phyloP scores from a whole-genome alignment of 805 yeast species.

The Metschnikowia bowlesiae region DNA sequence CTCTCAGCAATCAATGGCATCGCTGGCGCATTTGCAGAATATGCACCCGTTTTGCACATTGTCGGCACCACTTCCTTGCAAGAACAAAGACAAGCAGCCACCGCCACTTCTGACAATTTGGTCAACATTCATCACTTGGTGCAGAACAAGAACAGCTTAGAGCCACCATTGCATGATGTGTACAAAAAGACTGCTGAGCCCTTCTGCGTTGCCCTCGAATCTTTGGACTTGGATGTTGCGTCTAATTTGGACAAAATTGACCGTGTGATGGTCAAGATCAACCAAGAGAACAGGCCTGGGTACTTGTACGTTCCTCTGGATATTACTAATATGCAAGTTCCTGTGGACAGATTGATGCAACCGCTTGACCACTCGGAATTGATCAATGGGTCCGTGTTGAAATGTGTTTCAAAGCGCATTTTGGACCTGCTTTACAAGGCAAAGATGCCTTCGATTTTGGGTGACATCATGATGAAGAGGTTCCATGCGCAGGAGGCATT shows the following conservation, averaged over 20 bases:
- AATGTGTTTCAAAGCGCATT: constrained; percentile 30
- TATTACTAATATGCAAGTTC: constrained; percentile 42
- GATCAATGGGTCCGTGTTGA: constrained; percentile 15
- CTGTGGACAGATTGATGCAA: constrained; percentile 18
- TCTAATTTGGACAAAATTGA: constrained; percentile 55
- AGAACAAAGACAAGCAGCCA: constrained; percentile 21
- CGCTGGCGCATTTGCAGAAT: constrained; percentile 79
- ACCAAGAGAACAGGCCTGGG: constrained; percentile 69
- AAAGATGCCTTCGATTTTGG: constrained; percentile 59
- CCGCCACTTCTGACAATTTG: constrained; percentile 9
- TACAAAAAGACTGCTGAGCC: constrained; percentile 62
- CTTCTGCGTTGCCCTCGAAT: constrained; percentile 45
- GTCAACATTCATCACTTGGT: constrained; percentile 55
- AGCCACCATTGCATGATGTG: constrained; percentile 59
- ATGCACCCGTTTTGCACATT: constrained; percentile 73
- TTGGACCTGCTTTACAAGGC: constrained; percentile 49
- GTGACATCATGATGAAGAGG: constrained; percentile 67
- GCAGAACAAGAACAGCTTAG: constrained; percentile 44
- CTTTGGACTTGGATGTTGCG: constrained; percentile 28
- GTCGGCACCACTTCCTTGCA: constrained; percentile 57
- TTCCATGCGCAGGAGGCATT: constrained; percentile 45
- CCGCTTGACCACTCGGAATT: constrained; percentile 16
- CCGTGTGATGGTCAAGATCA: constrained; percentile 52
- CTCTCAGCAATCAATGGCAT: constrained; percentile 79
- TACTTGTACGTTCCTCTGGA: constrained; percentile 76